Evolutionary conservation across 495 filamentous ascomycete species (phyloP), one percentile per base, ranked within the genome.

Genomic region (Xylaria telfairii): DNA sequence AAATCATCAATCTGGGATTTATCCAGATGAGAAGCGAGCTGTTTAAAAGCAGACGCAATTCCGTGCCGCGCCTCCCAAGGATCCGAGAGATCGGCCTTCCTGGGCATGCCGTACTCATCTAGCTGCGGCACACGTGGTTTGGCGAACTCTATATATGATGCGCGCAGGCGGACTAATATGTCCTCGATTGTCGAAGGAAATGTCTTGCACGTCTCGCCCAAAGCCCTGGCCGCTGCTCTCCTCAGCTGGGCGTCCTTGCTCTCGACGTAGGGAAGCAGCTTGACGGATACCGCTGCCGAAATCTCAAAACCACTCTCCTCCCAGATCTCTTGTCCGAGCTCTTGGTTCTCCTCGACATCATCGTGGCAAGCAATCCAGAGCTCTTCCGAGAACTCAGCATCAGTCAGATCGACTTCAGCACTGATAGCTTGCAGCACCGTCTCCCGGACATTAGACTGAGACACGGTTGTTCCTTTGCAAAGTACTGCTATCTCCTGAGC

Each of bases 321-420:
- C 96, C 96, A 98, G 44, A 98, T 98, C 0, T 92, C 88, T 34
- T 87, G 87, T 2, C 91, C 95, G 37, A 97, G 83, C 46, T 97
- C 93, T 7, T 84, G 86, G 73, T 98, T 98, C 75, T 98, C 96
- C 15, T 93, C 90, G 0, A 92, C 88, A 68, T 96, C 92, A 70
- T 99, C 96, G 75, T 98, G 94, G 78, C 89, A 95, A 64, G 90
- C 91, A 28, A 99, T 85, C 95, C 95, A 98, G 15, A 98, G 92
- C 73, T 98, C 93, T 69, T 94, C 92, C 10, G 90, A 95, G 76
- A 93, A 95, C 39, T 90, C 87, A 32, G 92, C 83, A 63, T 97
- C 93, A 60, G 90, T 94, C 84, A 99, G 85, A 74, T 98, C 95
- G 47, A 98, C 90, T 75, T 98, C 93, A 28, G 92, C 88, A 72